Conservation (phyloP, 106 monocot species). For the Chionographis japonica region DNA sequence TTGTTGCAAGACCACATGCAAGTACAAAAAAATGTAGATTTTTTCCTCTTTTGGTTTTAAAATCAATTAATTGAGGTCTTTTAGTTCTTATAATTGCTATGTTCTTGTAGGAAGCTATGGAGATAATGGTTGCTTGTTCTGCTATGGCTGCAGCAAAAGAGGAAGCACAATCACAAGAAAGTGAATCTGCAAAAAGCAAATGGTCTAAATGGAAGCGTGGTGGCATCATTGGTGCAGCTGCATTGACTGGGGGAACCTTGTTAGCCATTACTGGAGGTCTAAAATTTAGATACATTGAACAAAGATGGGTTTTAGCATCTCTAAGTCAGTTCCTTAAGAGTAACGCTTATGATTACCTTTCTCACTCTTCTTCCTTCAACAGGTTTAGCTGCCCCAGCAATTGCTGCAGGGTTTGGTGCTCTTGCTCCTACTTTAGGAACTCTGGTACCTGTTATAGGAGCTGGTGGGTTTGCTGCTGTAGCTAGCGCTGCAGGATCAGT, state of each 20-base stretch:
- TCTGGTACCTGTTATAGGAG: constrained; percentile 84
- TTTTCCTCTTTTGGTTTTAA: no score
- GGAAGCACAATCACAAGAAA: constrained; percentile 36
- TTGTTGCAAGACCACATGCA: no score
- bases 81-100: no score
- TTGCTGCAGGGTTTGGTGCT: constrained; percentile 96
- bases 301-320: no score
- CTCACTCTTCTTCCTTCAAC: constrained; percentile 14
- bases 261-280: constrained; percentile 89
- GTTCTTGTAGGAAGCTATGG: constrained; percentile 81
- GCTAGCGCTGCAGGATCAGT: constrained; percentile 92
- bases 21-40: no score
- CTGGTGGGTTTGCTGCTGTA: constrained; percentile 94
- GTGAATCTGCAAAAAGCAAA: constrained; percentile 42
- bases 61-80: no score
- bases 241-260: constrained; percentile 87
- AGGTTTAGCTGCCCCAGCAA: constrained; percentile 99
- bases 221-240: constrained; percentile 96
- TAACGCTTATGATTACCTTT: not conserved
- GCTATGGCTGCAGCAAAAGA: constrained; percentile 91
- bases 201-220: constrained; percentile 93
- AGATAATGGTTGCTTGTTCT: constrained; percentile 94
- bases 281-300: not conserved
- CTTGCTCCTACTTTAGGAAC: constrained; percentile 89
- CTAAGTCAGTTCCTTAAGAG: no score